Base-by-base conservation (phyloP, 108 stramenopile species). In the Aurantiochytrium sp. region DNA sequence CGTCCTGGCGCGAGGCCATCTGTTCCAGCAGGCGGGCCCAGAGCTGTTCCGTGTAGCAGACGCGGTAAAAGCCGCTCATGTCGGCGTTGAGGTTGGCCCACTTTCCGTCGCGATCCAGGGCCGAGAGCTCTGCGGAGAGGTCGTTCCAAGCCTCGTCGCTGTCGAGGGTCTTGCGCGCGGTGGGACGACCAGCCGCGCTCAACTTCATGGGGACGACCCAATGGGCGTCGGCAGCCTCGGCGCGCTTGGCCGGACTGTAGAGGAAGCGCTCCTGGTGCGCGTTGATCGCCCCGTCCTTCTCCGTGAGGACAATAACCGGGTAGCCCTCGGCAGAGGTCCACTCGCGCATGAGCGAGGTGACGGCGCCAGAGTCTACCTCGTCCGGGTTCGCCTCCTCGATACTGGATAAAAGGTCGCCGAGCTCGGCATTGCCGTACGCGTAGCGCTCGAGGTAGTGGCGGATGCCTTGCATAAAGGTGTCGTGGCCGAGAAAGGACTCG, bases 221-320 rank as follows among this genome's bases (percentile, higher is more conserved):
- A 3, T 27, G 4, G 24, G 69, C 32, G 69, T 30, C 53, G 24
- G 50, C 88, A 54, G 24, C 54, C 27, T 54, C 54, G 52, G 41
- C 81, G n/a, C 81, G 37, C 36, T 81, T 65, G 1, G 59, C 19
- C 22, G 59, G 59, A 19, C 59, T 65, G 34, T 65, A 65, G 8
- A 65, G 2, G 2, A 34, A 53, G 17, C 86, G 88, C 89, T 88
- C 17, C 42, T 39, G 53, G 21, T 42, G 34, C 42, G 32, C 53
- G 2, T 50, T 6, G 32, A 48, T 36, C 4, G 19, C 21, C 69
- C 88, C 52, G 12, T 86, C 93, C 50, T 90, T 90, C 32, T 90
- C 90, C 4, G 90, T 88, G 39, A 97, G 94, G 68, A 91, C 94
- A 31, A 97, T 81, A 21, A 97, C 86, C 2, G 94, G 94, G 85